Base-by-base conservation (phyloP, 768 basidiomycete species). In the Boletus eberwhitei region DNA sequence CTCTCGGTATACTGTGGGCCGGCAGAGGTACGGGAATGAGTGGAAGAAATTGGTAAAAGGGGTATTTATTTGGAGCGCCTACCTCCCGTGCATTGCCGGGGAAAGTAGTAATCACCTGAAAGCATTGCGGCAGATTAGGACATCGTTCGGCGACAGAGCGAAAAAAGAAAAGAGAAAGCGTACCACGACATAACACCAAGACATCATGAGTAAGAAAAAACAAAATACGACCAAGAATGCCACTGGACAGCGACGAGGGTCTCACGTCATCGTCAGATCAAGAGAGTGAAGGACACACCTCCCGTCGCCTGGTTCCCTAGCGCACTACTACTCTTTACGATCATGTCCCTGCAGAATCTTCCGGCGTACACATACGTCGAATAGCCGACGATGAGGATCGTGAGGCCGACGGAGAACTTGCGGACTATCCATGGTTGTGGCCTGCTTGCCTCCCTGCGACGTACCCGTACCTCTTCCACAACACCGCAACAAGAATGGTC, bases 141-240 rank as follows among this genome's bases (percentile, higher is more conserved):
- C 13, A n/a, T 14, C 37, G 40, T n/a, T 29, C 13, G 45, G 39
- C 9, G 32, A 17, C 48, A 44, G 29, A 40, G 26, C 13, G 31
- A 13, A 29, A 34, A 34, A 43, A 45, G 46, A 26, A 38, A 8
- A 29, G 29, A 41, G 42, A 50, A 26, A 38, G 26, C 79, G 48
- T 52, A 90, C 92, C 79, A 81, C 83, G 21, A 79, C 52, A 71
- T 95, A 96, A 14, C 85, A 79, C 92, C 92, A 93, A 0, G 86
- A 41, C 77, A 84, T 78, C 80, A 92, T 81, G n/a, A 85, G 58
- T 43, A 81, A 81, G 21, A 95, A 64, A 5, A 88, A 53, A 36
- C 71, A 73, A 63, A 86, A 93, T 1, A 85, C 77, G 2, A 79
- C 76, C 48, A 94, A 66, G 53, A 89, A 77, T 4, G 75, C 84